Conservation (phyloP, 257 asterid species). For the Solanum lignicaule region DNA sequence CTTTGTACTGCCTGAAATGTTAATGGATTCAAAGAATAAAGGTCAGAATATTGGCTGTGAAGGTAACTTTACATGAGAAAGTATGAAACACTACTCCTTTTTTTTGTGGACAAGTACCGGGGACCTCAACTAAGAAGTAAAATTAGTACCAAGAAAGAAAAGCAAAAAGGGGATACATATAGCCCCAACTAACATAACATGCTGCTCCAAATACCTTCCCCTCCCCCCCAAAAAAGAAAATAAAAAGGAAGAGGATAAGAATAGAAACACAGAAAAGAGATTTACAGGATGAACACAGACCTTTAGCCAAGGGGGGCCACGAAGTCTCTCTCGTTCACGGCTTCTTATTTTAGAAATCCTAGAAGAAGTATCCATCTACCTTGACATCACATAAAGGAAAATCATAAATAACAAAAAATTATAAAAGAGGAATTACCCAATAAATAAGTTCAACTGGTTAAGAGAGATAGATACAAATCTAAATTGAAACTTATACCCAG, state of each 20-base stretch:
- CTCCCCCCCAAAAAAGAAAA: not conserved
- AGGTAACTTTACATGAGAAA: not conserved
- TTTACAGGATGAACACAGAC: constrained; percentile 21
- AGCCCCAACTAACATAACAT: not conserved
- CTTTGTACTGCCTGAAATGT: constrained; percentile 71
- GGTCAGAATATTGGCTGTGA: not conserved
- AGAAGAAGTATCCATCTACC: constrained; percentile 97
- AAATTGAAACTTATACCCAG: not conserved
- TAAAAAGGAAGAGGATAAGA: not conserved
- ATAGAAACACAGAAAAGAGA: not conserved
- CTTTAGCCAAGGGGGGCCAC: constrained; percentile 99
- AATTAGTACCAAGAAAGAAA: not conserved
- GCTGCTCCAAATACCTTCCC: not conserved
- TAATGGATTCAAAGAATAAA: constrained; percentile 4
- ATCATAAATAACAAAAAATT: not conserved
- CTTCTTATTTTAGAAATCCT: constrained; percentile 85
- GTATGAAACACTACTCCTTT: not conserved
- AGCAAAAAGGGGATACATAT: not conserved
- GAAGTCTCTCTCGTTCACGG: constrained; percentile 89
- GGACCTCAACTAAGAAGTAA: not conserved
- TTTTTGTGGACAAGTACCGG: not conserved
- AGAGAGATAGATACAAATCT: not conserved
- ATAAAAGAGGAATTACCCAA: not conserved
- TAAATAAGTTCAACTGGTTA: not conserved
- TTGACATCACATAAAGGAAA: constrained; percentile 46